A percentile compares a stretch with the other conserved stretches of the same genome.
These are phyloP conservation scores for Mucor indicus DNA, from an alignment of 371 early-diverging fungal genomes.

Conservation along the genomic window DNA sequence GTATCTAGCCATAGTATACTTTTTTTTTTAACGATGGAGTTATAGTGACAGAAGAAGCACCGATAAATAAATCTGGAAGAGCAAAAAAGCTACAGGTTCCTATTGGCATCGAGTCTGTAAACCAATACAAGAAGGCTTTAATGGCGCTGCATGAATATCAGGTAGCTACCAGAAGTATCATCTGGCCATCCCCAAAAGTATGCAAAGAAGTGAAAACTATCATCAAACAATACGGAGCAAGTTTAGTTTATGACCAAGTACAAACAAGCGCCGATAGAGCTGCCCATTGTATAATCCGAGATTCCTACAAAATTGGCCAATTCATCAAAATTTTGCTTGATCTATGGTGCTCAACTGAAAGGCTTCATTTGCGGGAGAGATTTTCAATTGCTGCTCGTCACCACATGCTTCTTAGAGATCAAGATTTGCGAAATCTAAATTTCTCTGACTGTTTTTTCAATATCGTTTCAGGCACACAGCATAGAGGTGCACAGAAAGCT, in stretches of 20 bases:
- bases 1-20: too few species aligned
- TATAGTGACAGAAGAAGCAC: conserved; percentile 41
- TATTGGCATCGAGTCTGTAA: conserved; percentile 1
- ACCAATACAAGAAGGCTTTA: conserved; percentile 2
- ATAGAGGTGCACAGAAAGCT: conserved; percentile 3
- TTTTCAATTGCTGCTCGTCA: conserved; percentile 4
- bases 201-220: background rate
- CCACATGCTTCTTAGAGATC: conserved; percentile 12
- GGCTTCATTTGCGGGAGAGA: background rate
- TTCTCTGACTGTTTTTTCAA: conserved; percentile 6
- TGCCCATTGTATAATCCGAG: conserved; percentile 2
- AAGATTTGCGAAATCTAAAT: conserved; percentile 3
- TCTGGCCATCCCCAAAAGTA: background rate
- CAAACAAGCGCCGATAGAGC: background rate
- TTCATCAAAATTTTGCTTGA: conserved; percentile 31
- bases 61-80: conserved; percentile 13
- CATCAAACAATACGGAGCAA: background rate
- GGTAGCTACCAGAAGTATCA: background rate
- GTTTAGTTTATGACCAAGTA: conserved; percentile 8
- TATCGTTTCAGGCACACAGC: conserved; percentile 2
- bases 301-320: conserved; percentile 21
- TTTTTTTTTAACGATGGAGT: too few species aligned
- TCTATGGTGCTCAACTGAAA: conserved; percentile 25
- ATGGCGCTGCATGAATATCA: background rate
- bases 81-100: background rate